Evolutionary conservation across 225 moss, liverwort and hornwort genomes (phyloP).

Genomic region (Asterella californica): DNA sequence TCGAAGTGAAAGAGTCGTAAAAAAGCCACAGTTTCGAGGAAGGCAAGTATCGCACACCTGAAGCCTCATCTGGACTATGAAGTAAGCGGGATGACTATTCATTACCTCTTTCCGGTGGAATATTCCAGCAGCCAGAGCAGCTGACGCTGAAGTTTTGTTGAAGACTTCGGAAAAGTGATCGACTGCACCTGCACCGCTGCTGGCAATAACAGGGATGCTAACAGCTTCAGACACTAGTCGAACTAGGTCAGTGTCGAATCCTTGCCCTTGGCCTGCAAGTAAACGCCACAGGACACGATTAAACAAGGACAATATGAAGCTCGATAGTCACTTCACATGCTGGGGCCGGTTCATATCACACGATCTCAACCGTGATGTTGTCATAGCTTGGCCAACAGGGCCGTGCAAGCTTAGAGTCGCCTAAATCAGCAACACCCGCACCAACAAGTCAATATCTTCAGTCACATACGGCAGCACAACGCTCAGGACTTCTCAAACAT

Average conservation of each 20-base stretch:
- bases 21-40: no score
- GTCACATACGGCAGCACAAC: neutral
- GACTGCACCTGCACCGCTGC: slow-evolving; percentile 87
- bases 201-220: slow-evolving; percentile 87
- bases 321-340: neutral
- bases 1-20: slow-evolving; percentile 1
- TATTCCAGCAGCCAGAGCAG: slow-evolving; percentile 95
- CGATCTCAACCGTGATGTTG: neutral
- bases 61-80: no score
- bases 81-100: neutral
- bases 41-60: no score
- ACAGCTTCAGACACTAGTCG: slow-evolving; percentile 84
- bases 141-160: slow-evolving; percentile 71
- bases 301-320: neutral
- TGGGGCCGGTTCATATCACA: neutral
- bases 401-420: no score
- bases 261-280: slow-evolving; percentile 76
- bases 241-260: slow-evolving; percentile 82
- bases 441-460: neutral
- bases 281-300: neutral
- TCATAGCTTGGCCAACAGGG: neutral
- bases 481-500: neutral
- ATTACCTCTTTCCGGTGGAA: slow-evolving; percentile 86
- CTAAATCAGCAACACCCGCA: neutral
- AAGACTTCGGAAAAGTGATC: slow-evolving; percentile 94